Percentiles rank a stretch among this genome's conserved stretches.
These are phyloP conservation scores for Inga leiocalycina DNA, from an alignment of 306 rosid genomes.

Conservation along the genomic window DNA sequence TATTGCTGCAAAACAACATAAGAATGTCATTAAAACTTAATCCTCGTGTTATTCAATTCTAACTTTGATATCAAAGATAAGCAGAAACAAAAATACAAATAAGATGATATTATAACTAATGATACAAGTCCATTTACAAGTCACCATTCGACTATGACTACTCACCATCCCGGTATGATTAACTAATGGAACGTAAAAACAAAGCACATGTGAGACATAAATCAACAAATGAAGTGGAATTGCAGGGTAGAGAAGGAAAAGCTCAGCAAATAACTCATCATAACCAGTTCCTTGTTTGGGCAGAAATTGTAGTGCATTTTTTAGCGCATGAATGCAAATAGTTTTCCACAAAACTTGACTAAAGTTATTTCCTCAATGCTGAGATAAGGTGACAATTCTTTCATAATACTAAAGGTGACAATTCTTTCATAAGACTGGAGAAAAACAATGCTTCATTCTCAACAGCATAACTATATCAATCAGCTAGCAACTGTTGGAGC, in stretches of 20 bases:
- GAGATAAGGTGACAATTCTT: neutral
- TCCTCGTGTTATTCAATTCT: neutral
- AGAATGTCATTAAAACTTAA: constrained; percentile 16
- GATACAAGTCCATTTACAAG: neutral
- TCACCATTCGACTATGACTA: neutral
- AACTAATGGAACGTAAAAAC: constrained; percentile 1
- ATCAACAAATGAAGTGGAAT: neutral
- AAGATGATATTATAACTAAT: neutral
- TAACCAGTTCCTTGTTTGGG: neutral
- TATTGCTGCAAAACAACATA: constrained; percentile 18
- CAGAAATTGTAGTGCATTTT: neutral
- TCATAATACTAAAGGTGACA: neutral
- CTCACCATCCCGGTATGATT: neutral
- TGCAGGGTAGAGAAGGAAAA: neutral
- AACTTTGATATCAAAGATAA: constrained; percentile 6
- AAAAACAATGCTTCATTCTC: neutral
- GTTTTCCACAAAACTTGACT: neutral
- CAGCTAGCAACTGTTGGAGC: neutral
- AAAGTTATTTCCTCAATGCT: neutral
- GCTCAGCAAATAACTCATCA: neutral
- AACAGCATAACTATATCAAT: neutral
- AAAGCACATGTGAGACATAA: neutral
- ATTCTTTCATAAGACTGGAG: neutral
- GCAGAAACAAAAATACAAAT: constrained; percentile 3
- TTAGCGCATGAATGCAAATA: neutral